A percentile compares a stretch with the other conserved stretches of the same genome.
Evolutionary conservation across 108 stramenopile species (phyloP).

Genomic region (Pseudonitzschia multiseries): DNA sequence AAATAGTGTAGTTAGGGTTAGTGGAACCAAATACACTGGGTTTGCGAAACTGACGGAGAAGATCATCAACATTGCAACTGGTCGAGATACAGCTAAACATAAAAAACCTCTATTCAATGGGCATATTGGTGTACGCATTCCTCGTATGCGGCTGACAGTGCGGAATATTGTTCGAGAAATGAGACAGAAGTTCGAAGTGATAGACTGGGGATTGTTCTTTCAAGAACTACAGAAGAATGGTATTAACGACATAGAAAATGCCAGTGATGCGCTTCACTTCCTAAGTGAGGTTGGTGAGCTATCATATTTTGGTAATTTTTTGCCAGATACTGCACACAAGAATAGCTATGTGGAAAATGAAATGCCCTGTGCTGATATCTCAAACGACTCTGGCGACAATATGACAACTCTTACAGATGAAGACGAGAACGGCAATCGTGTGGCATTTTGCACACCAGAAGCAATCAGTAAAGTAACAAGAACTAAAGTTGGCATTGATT

Average conservation of each 20-base stretch:
- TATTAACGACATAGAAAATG: conserved; percentile 56
- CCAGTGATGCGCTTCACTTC: conserved; percentile 82
- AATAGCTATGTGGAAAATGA: not conserved
- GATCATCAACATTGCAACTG: conserved; percentile 77
- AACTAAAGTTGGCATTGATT: conserved; percentile 28
- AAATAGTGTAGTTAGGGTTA: conserved; percentile 72
- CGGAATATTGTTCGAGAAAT: conserved; percentile 65
- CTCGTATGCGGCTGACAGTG: conserved; percentile 81
- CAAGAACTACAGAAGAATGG: conserved; percentile 50
- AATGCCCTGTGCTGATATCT: no score
- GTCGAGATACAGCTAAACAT: conserved; percentile 52
- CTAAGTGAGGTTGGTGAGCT: conserved; percentile 76
- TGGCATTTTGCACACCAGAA: no score
- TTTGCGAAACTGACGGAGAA: conserved; percentile 63
- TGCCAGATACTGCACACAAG: conserved; percentile 20
- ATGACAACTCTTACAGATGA: conserved; percentile 17
- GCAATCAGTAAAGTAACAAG: conserved; percentile 22
- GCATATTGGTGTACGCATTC: conserved; percentile 80
- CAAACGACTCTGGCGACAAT: conserved; percentile 6
- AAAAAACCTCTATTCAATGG: conserved; percentile 67
- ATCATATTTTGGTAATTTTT: conserved; percentile 72
- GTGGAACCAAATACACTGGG: conserved; percentile 69
- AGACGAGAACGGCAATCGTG: conserved; percentile 26
- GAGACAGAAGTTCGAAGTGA: conserved; percentile 74
- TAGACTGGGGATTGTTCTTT: conserved; percentile 78